Percentiles rank a stretch among this genome's conserved stretches.
phyloP scores from a whole-genome alignment of 2,329 filamentous ascomycete genomes.

The Aspergillus amoenus region DNA sequence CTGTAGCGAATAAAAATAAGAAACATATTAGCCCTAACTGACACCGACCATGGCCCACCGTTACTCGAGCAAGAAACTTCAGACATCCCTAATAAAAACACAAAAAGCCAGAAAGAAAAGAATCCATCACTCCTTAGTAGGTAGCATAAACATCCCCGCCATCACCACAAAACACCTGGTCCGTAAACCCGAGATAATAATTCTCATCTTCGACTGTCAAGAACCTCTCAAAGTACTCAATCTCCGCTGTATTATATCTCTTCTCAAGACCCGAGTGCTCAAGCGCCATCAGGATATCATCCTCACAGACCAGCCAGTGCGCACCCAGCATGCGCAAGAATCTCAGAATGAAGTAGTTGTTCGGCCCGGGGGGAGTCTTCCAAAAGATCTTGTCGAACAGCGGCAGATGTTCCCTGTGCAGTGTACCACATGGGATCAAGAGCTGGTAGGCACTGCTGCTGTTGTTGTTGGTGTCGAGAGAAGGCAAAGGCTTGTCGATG shows the following conservation, averaged over 20 bases:
- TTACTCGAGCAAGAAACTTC: too few species aligned
- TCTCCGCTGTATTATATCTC: not conserved
- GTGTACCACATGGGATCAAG: not conserved
- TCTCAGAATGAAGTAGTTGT: not conserved
- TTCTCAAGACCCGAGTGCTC: not conserved
- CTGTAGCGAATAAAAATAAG: too few species aligned
- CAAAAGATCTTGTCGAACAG: not conserved
- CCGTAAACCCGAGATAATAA: not conserved
- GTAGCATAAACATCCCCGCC: too few species aligned
- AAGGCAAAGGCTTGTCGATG: not conserved
- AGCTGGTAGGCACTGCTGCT: not conserved
- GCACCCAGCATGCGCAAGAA: not conserved
- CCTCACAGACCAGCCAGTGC: not conserved
- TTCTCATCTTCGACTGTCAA: not conserved
- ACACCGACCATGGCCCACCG: too few species aligned
- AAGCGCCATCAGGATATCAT: not conserved
- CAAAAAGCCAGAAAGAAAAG: too few species aligned
- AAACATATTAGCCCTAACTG: too few species aligned
- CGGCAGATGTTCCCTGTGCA: not conserved
- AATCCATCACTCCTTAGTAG: too few species aligned
- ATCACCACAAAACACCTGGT: not conserved
- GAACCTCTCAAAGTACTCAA: not conserved
- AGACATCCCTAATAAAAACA: too few species aligned
- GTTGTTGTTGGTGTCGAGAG: not conserved
- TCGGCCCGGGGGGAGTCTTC: not conserved